Evolutionary conservation across 192 early-diverging fungal genomes (phyloP), one percentile per base, ranked within the genome.

Genomic region (Rhizoclosmatium globosum): DNA sequence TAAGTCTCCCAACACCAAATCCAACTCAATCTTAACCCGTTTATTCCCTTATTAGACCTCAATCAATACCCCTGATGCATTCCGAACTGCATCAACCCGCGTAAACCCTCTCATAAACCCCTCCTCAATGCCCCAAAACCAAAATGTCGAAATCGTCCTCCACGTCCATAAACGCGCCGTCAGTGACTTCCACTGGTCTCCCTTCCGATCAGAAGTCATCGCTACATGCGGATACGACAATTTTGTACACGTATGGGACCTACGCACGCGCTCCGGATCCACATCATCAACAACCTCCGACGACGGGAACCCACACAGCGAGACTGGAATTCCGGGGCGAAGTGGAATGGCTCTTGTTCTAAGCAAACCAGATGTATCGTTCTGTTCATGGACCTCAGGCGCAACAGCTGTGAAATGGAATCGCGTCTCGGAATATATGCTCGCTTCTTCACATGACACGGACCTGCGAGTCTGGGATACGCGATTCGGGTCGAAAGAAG

Each of bases 391-490:
- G 94, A 95, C 92, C 68, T 91, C 92, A 59, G 94, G 94, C 57
- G 94, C 94, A 9, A 95, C 92, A 0, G 94, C 95, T 69, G 94
- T 96, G 6, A 95, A 95, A 79, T 96, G 91, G 71, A 96, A 96
- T 78, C 77, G 89, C 9, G 84, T 92, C 19, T 94, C 94, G 64
- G 92, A 95, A 74, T 87, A 83, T 69, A 73, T 94, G 43, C 75
- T 96, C n/a, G 94, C 94, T 0, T 95, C 94, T 7, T 90, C 94
- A 3, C 94, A 96, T 72, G 94, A 95, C 79, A 92, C 87, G 62
- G 92, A 95, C 78, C 80, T 96, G 3, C 86, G 87, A 47, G 88
- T 96, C 38, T 96, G 94, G 94, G 94, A 96, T 83, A 91, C 86
- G 11, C 83, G 94, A 71, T 89, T 90, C 86, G 76, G 79, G 74